Percentiles rank a stretch among this genome's conserved stretches.
Evolutionary conservation across 2,329 filamentous ascomycete species (phyloP).

Genomic region (Fusarium sp.): DNA sequence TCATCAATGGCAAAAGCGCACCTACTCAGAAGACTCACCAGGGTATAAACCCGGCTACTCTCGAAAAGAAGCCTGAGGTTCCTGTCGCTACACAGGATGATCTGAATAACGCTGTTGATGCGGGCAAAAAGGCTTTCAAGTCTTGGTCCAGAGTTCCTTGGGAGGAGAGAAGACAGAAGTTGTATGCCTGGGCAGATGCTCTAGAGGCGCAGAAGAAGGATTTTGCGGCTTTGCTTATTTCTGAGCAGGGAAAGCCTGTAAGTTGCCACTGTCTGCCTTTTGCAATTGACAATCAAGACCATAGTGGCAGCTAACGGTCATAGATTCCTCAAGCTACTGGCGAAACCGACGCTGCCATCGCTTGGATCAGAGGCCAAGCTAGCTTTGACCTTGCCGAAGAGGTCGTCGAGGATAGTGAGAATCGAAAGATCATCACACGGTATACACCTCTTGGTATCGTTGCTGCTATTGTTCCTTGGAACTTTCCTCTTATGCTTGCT

Average conservation of each 20-base stretch:
- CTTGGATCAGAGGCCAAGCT: slow-evolving; percentile 47
- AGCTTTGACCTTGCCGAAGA: slow-evolving; percentile 49
- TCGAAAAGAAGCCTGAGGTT: slow-evolving; percentile 46
- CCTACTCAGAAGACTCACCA: slow-evolving; percentile 32
- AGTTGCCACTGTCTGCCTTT: too few relatives aligned
- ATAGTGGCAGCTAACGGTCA: too few relatives aligned
- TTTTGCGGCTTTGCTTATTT: slow-evolving; percentile 40
- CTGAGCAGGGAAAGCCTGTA: slow-evolving; percentile 49
- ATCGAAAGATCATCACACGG: slow-evolving; percentile 46
- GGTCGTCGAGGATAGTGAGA: slow-evolving; percentile 52
- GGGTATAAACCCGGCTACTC: slow-evolving; percentile 47
- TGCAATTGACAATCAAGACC: too few relatives aligned
- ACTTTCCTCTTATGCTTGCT: slow-evolving; percentile 65
- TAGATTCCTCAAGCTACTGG: slow-evolving; percentile 39
- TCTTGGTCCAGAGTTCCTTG: slow-evolving; percentile 44
- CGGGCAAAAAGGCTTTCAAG: slow-evolving; percentile 42
- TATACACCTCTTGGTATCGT: slow-evolving; percentile 57
- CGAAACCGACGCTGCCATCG: slow-evolving; percentile 42
- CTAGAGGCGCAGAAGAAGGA: slow-evolving; percentile 34
- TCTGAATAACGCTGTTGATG: slow-evolving; percentile 41
- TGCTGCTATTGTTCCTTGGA: slow-evolving; percentile 65
- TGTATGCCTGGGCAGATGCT: slow-evolving; percentile 44
- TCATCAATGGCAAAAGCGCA: slow-evolving; percentile 38
- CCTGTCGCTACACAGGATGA: slow-evolving; percentile 42
- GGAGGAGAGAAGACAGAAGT: slow-evolving; percentile 36